Base-by-base conservation (phyloP, 1,139 yeast genomes). In the Blastobotrys illinoisensis region DNA sequence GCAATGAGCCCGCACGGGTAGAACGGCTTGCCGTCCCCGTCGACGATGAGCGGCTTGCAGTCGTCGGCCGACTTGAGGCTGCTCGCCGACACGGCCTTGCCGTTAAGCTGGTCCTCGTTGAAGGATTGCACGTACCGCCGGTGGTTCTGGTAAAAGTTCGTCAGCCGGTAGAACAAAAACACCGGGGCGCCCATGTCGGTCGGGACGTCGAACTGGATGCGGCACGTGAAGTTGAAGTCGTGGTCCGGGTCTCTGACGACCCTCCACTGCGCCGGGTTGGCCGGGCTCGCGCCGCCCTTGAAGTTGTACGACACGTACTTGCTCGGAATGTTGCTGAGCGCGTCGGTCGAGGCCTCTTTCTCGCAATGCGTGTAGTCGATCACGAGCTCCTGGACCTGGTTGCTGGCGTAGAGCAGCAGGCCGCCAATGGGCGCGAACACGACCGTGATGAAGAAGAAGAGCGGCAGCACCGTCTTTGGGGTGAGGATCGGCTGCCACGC, bases 1-100 rank as follows among this genome's bases (percentile, higher is more conserved):
- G 99, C 97, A 67, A 93, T 91, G 58, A 93, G 76, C 0, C 99
- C 99, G 74, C 99, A 93, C 7, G 99, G 99, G 69, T 93, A 93
- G 62, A 81, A 78, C 24, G 80, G 83, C 61, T 63, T 65, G 56
- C 75, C 75, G 46, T 84, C 78, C 0, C 65, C 67, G 61, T 82
- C 76, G 9, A 77, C 66, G 2, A 85, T 77, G 64, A 93, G 77
- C 2, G 99, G 99, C 67, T 88, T 80, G 74, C 99, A 93, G 68
- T 87, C 88, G 67, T 87, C 93, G 51, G 95, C 95, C 62, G 85
- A 79, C 65, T 86, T 85, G 58, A 93, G 82, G 36, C 69, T 75
- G 13, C 60, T 53, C 16, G 74, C 71, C 18, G 83, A 73, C 6
- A 89, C 87, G 2, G 80, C 79, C 57, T 84, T 71, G 40, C 99